Percentiles rank a stretch among this genome's conserved stretches.
Conservation (phyloP, 2,329 filamentous ascomycete genomes). For the Pleurostoma richardsiae region DNA sequence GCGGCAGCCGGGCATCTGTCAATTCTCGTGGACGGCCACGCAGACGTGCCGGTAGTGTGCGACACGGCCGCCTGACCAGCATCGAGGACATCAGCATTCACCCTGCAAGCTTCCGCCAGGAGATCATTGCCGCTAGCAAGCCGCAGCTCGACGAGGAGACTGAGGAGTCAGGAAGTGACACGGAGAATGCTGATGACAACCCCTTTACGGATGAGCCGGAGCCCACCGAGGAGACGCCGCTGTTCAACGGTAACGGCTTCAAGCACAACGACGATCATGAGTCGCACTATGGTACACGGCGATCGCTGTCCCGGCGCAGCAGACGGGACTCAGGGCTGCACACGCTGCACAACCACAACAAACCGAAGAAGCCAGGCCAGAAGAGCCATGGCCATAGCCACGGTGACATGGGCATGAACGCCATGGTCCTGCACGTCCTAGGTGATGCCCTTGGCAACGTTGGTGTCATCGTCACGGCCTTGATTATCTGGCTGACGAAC, state of each 20-base stretch:
- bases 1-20: conserved; percentile 14
- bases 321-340: conserved; percentile 54
- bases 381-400: conserved; percentile 72
- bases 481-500: conserved; percentile 86
- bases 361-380: conserved; percentile 59
- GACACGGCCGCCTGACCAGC: conserved; percentile 56
- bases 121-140: conserved; percentile 81
- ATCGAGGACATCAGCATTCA: conserved; percentile 77
- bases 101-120: conserved; percentile 84
- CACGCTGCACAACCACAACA: conserved; percentile 72
- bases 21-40: conserved; percentile 33
- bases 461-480: conserved; percentile 75
- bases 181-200: conserved; percentile 3
- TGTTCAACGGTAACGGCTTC: conserved; percentile 25
- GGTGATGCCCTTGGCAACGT: conserved; percentile 84
- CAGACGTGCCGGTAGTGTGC: conserved; percentile 40
- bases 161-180: conserved; percentile 7
- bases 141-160: conserved; percentile 42
- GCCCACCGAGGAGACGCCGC: conserved; percentile 30
- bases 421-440: conserved; percentile 70
- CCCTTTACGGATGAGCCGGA: conserved; percentile 18
- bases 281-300: conserved; percentile 18
- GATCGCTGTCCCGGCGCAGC: conserved; percentile 17
- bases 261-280: conserved; percentile 18
- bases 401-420: conserved; percentile 92